Evolutionary conservation across 1,139 yeast species (phyloP).

Genomic region (Lodderomyces margitis): DNA sequence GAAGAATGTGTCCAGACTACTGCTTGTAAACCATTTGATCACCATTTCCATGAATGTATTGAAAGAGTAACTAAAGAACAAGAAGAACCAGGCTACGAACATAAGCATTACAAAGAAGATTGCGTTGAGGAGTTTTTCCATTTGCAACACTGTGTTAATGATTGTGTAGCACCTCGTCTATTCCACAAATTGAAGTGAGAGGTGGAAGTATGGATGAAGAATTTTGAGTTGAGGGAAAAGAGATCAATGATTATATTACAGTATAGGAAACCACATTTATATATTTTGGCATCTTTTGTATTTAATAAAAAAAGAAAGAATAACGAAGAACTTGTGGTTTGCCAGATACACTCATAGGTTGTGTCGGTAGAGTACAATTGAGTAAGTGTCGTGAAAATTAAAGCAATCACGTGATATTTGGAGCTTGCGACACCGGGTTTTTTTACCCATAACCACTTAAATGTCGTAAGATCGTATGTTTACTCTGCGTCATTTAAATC

Average conservation of each 20-base stretch:
- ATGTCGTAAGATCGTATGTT: constrained; percentile 1
- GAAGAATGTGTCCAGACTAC: constrained; percentile 67
- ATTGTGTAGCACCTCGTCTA: constrained; percentile 89
- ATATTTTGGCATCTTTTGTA: not conserved
- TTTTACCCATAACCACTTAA: not conserved
- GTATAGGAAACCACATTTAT: not conserved
- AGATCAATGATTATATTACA: not conserved
- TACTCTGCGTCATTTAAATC: not conserved
- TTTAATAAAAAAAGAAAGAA: not conserved
- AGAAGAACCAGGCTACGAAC: constrained; percentile 80
- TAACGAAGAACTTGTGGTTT: no score
- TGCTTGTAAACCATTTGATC: constrained; percentile 72
- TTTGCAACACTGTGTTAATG: constrained; percentile 88
- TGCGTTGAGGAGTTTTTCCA: constrained; percentile 99
- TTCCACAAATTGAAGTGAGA: constrained; percentile 78
- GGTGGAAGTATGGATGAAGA: no score
- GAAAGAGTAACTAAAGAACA: constrained; percentile 89
- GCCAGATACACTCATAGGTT: no score
- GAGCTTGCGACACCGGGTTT: not conserved
- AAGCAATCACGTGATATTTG: no score
- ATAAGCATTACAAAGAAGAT: constrained; percentile 85
- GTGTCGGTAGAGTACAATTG: no score
- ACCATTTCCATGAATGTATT: constrained; percentile 91
- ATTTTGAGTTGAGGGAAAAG: no score
- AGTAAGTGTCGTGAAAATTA: not conserved